Conservation (phyloP, 2,329 filamentous ascomycete genomes). For the Knufia fluminis region DNA sequence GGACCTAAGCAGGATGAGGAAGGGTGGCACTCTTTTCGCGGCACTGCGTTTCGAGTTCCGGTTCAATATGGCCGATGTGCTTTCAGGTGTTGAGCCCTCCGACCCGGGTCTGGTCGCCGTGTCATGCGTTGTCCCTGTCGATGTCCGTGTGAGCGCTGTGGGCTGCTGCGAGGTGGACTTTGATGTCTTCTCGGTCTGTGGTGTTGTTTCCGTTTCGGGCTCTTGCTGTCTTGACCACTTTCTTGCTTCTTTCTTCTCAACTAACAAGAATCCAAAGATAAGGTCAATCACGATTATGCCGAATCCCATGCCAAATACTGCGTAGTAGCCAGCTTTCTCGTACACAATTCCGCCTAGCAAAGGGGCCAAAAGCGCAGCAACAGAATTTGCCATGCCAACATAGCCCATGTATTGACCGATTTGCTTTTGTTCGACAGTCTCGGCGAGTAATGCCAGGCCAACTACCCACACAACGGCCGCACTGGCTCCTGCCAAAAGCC, state of each 20-base stretch:
- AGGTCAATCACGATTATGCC: slow-evolving; percentile 45
- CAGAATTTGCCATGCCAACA: slow-evolving; percentile 53
- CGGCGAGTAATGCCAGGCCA: slow-evolving; percentile 60
- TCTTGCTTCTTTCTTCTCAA: slow-evolving; percentile 48
- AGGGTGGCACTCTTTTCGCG: too few relatives aligned
- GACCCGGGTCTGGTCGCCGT: too few relatives aligned
- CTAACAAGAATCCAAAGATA: slow-evolving; percentile 44
- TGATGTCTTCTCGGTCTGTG: too few relatives aligned
- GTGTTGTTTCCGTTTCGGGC: too few relatives aligned
- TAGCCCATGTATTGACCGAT: slow-evolving; percentile 63
- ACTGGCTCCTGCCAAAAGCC: slow-evolving; percentile 57
- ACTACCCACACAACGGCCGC: slow-evolving; percentile 68
- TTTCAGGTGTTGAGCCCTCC: too few relatives aligned
- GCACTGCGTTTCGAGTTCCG: too few relatives aligned
- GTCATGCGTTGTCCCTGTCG: too few relatives aligned
- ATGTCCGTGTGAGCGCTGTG: too few relatives aligned
- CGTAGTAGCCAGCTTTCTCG: slow-evolving; percentile 37
- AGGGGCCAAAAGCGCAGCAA: slow-evolving; percentile 57
- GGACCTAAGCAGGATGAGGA: too few relatives aligned
- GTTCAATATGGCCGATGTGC: too few relatives aligned
- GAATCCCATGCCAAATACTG: slow-evolving; percentile 31
- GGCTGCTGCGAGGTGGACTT: too few relatives aligned
- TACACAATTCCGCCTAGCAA: slow-evolving; percentile 63
- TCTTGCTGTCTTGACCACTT: slow-evolving; percentile 33
- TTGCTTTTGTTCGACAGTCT: slow-evolving; percentile 56